Evolutionary conservation across 2,329 filamentous ascomycete genomes (phyloP), one percentile per base, ranked within the genome.

Genomic region (Leptographium galeiforme): DNA sequence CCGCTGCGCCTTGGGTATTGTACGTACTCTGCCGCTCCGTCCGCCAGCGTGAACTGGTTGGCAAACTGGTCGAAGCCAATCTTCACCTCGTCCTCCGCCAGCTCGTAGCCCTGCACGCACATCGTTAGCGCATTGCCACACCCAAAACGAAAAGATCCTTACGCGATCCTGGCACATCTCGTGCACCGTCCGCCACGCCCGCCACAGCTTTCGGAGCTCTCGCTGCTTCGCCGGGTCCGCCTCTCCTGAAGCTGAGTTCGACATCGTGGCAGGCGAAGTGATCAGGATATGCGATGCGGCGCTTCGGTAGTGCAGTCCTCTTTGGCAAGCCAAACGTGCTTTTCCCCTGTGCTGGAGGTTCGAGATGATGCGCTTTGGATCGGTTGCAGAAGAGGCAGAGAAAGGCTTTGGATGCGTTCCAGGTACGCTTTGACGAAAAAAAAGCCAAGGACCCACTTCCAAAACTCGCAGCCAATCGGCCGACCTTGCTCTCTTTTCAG

Each of bases 121-220:
- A 19, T 43, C 36, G 52, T 57, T 16, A 52, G 50, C 41, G 34
- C 19, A 12, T 13, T n/a, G n/a, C 2, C 19, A 39, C 12, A 41
- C 18, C 16, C 6, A 16, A 32, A 19, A 34, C 40, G 3, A 34
- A 16, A 8, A 32, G 11, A 36, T 6, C 33, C 85, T 63, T 79
- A 95, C 90, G 68, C 91, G 75, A 69, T 97, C 93, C 57, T 79
- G 76, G 62, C 93, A 85, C 91, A 98, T 95, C 76, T 98, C 88
- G 69, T 95, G 89, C 49, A 89, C 83, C 10, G 93, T 98, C 70
- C 83, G 82, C 81, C 88, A 94, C 62, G 90, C 89, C 69, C 91
- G 87, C 91, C 93, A 98, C 61, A 96, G 81, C 66, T 87, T 82
- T 63, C 78, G 72, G 49, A 76, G 68, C 68, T 74, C 71, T 66